phyloP scores from a whole-genome alignment of 176 grass and related monocot species.

The Ananas comosus region DNA sequence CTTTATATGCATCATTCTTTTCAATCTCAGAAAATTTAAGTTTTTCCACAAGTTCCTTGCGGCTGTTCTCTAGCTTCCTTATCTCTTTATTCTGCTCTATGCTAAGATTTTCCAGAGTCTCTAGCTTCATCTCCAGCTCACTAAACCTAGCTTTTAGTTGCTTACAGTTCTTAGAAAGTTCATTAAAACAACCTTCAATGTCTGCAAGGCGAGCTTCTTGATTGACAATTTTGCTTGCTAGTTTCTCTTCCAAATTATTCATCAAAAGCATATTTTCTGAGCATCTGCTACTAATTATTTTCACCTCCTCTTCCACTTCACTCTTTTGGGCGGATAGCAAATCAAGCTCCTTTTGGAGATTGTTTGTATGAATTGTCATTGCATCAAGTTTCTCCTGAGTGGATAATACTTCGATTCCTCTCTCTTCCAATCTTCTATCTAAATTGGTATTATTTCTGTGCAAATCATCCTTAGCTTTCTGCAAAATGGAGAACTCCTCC shows the following conservation, averaged over 20 bases:
- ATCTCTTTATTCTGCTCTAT: constrained; percentile 41
- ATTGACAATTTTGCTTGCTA: constrained; percentile 37
- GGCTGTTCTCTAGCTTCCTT: constrained; percentile 18
- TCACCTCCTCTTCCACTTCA: constrained; percentile 42
- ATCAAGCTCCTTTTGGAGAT: constrained; percentile 28
- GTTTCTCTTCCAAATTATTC: constrained; percentile 42
- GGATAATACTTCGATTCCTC: constrained; percentile 15
- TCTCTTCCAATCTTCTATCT: constrained; percentile 30
- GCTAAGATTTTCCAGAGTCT: constrained; percentile 32
- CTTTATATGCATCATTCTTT: constrained; percentile 29
- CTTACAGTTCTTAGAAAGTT: constrained; percentile 25
- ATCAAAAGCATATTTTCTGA: constrained; percentile 26
- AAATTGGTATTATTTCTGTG: constrained; percentile 28
- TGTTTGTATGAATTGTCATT: constrained; percentile 31
- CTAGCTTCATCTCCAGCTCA: constrained; percentile 26
- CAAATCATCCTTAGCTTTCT: constrained; percentile 26
- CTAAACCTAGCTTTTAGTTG: constrained; percentile 35
- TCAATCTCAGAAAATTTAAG: constrained; percentile 33
- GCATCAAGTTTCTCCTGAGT: constrained; percentile 25
- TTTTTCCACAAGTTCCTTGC: constrained; percentile 23
- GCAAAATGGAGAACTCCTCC: constrained; percentile 30
- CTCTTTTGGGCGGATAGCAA: constrained; percentile 38
- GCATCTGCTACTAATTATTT: constrained; percentile 36
- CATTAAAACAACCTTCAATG: constrained; percentile 27
- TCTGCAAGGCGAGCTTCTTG: constrained; percentile 26